Base-by-base conservation (phyloP, 306 rosid genomes). In the Vachellia pachyceras region DNA sequence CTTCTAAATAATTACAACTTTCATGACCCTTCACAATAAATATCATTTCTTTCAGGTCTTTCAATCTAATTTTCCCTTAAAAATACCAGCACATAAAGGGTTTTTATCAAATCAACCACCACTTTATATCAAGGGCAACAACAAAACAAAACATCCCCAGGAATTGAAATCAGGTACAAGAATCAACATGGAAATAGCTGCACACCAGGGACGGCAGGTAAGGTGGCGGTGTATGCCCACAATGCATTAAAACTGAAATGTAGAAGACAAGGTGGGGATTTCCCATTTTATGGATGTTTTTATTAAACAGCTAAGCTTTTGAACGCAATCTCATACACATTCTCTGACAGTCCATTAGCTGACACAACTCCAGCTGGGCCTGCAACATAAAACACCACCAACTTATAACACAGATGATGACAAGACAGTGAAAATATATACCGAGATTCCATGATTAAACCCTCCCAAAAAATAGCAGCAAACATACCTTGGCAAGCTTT, bases 341-440 rank as follows among this genome's bases (percentile, higher is more conserved):
- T 96, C 85, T 92, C 98, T 1, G 99, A 96, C 58, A 96, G 85
- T 74, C 94, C 98, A 83, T 96, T 93, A 74, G 81, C 42, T 23
- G 97, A 88, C 97, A 96, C 45, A 73, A 96, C 94, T 96, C 94
- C 87, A 96, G 88, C 87, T 96, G 97, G 39, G 94, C 99, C 99
- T 96, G 98, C 82, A 93, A 40, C 73, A 20, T 9, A 83, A 82
- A 39, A 80, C 70, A 77, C 55, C 58, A 22, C 52, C 13, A 6
- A 7, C 57, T 76, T 63, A 10, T 10, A 78, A 64, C 42, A 55
- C 5, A 52, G 47, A 20, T 9, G 20, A 47, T 73, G 49, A 23
- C 52, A 11, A 36, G 7, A 70, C 20, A 29, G 42, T 47, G 50
- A 12, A 42, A 63, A 69, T 13, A 5, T 14, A 33, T 2, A 33